Evolutionary conservation across 164 flowering plant genomes (phyloP), one percentile per base, ranked within the genome.

Genomic region (Dillenia turbinata): DNA sequence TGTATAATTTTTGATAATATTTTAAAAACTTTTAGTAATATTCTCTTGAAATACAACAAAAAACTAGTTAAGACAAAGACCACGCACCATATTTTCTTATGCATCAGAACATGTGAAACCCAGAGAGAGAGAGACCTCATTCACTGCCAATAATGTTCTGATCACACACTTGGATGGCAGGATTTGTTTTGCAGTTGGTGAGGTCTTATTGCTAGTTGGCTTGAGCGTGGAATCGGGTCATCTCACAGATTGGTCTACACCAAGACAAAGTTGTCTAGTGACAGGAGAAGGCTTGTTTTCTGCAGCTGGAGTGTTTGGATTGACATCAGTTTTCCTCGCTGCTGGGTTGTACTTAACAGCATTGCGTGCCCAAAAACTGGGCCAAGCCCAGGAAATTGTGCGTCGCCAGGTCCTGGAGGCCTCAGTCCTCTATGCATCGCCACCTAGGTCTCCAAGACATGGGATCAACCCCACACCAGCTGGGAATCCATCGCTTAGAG

Each of bases 171-270:
- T 13, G 10, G 50, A 26, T 12, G 56, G 33, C 67, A 92, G 98
- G 98, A 44, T 83, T 22, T 81, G 84, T 54, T 93, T 93, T 66
- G 86, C 89, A 0, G 86, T 81, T 13, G 93, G 71, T 10, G 96
- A 90, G 70, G 83, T 93, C 8, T 69, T 90, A 43, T 51, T 93
- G 73, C 63, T 90, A 73, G 79, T 86, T 0, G 96, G 90, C 9
- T 63, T 90, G 11, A 85, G 87, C 15, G 84, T 85, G n/a, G 98
- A 92, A 65, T 88, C 98, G 9, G 91, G 93, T 3, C 98, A 92
- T 67, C 65, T 88, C 4, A 85, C 51, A 9, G 70, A 82, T 8
- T 88, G 96, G 96, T 53, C 64, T 2, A 69, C 57, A 11, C 84
- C 92, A 5, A 80, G 78, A 65, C 56, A 76, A 1, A 75, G 64